Evolutionary conservation across 2,329 filamentous ascomycete genomes (phyloP).

Genomic region (Aureobasidium sp.): DNA sequence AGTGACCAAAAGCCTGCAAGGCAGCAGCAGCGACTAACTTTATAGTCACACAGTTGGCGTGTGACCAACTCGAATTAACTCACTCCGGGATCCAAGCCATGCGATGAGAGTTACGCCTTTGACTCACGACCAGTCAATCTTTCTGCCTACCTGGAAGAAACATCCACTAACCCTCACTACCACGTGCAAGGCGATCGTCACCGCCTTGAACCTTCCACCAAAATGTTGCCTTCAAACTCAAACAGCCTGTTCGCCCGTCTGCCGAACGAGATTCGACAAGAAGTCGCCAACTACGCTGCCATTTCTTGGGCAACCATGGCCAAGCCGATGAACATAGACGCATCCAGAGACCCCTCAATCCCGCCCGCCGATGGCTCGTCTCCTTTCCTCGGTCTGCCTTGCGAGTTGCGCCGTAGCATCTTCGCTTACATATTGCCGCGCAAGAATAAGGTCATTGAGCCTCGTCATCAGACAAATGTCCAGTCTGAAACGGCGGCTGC

Average conservation of each 20-base stretch:
- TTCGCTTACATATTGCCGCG: constrained; percentile 2
- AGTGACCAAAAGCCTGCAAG: background rate
- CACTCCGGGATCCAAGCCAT: background rate
- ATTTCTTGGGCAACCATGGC: background rate
- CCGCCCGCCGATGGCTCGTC: constrained; percentile 1
- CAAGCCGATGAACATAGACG: background rate
- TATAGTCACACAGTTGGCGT: background rate
- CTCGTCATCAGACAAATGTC: background rate
- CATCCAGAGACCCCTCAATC: background rate
- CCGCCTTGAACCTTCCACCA: background rate
- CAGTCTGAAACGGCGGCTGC: background rate
- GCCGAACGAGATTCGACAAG: background rate
- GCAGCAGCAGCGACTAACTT: background rate
- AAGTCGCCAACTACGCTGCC: background rate
- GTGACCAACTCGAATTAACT: background rate
- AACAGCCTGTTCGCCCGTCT: background rate
- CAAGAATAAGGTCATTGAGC: constrained; percentile 2
- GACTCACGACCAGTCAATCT: background rate
- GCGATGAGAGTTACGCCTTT: background rate
- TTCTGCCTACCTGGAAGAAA: background rate
- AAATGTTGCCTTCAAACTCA: background rate
- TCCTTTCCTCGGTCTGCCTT: background rate
- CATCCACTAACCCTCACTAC: background rate
- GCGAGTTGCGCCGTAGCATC: constrained; percentile 13
- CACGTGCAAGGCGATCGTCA: background rate